Conservation (phyloP, 345 rosid genomes). For the Pseudoturritis turrita region DNA sequence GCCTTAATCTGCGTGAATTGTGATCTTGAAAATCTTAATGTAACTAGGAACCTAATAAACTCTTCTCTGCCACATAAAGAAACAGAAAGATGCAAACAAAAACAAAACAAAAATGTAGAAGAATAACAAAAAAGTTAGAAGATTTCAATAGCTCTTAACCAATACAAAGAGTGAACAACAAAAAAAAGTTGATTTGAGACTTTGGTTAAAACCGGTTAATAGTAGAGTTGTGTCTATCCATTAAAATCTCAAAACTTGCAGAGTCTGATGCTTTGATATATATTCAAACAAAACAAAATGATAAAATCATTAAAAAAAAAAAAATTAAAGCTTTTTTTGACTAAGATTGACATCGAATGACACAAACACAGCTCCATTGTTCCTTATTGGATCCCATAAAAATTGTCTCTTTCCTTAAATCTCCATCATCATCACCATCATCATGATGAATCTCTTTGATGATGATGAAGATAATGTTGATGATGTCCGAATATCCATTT, state of each 20-base stretch:
- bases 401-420: background rate
- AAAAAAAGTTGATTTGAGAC: too few relatives aligned
- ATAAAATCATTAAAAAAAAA: background rate
- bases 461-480: constrained; percentile 18
- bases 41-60: too few relatives aligned
- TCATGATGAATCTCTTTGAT: constrained; percentile 11
- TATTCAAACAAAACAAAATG: constrained; percentile 13
- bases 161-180: too few relatives aligned
- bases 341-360: constrained; percentile 27
- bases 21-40: too few relatives aligned
- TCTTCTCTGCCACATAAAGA: too few relatives aligned
- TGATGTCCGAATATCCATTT: constrained; percentile 81
- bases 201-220: background rate
- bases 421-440: background rate
- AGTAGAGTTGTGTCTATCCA: background rate
- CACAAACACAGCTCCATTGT: constrained; percentile 9
- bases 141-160: too few relatives aligned
- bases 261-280: background rate
- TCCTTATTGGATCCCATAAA: constrained; percentile 21
- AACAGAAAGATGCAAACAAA: too few relatives aligned
- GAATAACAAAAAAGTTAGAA: background rate
- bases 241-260: constrained; percentile 5
- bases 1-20: too few relatives aligned
- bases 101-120: background rate
- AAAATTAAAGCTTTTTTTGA: background rate